These are phyloP conservation scores for Diphasiastrum complanatum DNA, from an alignment of 83 land plant species.

Conservation along the genomic window DNA sequence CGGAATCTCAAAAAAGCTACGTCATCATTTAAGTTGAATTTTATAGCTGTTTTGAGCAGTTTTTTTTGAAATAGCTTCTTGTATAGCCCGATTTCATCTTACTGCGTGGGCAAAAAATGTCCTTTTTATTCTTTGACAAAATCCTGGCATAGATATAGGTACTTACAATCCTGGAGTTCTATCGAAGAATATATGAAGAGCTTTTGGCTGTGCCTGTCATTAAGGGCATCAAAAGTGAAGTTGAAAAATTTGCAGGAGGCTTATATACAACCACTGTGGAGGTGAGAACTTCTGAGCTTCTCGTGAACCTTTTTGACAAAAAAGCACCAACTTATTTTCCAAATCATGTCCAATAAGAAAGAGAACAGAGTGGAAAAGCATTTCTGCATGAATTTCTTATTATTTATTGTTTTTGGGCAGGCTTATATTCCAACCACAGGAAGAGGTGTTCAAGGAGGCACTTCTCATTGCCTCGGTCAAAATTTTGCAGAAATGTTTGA, in stretches of 20 bases:
- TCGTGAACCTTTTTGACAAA: no score
- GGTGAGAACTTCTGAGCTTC: conserved; percentile 34
- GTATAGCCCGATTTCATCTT: neutral
- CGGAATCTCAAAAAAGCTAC: no score
- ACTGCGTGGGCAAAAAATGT: neutral
- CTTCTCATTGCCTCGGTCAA: conserved; percentile 98
- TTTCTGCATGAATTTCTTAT: no score
- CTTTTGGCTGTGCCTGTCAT: conserved; percentile 87
- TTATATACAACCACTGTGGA: conserved; percentile 96
- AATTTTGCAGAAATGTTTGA: conserved; percentile 99
- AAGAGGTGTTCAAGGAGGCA: conserved; percentile 96
- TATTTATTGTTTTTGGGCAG: conserved; percentile 32
- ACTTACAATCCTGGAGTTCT: conserved; percentile 69
- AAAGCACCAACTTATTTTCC: no score
- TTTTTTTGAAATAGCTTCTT: neutral
- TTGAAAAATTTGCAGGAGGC: conserved; percentile 98
- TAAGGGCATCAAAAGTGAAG: conserved; percentile 89
- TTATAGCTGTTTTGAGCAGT: neutral
- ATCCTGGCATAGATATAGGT: conserved; percentile 41
- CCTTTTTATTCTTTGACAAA: neutral
- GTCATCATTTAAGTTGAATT: neutral
- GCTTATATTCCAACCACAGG: conserved; percentile 96
- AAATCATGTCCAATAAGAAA: no score
- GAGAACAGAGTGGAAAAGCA: no score
- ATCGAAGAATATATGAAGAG: conserved; percentile 91